Evolutionary conservation across 352 stramenopile genomes (phyloP).

Genomic region (Globisporangium recalcitrans): DNA sequence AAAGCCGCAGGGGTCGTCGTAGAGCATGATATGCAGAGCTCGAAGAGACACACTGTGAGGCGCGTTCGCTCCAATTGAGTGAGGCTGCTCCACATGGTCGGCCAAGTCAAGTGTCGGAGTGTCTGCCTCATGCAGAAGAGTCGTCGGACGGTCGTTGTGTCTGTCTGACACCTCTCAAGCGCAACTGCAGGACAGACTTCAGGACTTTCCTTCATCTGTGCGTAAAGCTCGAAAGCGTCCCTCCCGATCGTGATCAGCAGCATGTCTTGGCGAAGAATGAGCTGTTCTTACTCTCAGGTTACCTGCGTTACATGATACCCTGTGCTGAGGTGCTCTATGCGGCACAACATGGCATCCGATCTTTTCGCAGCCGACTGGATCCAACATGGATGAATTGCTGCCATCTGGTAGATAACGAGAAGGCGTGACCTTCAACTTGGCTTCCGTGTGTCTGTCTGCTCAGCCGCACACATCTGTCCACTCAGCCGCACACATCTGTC

Average conservation of each 20-base stretch:
- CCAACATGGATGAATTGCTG: background rate
- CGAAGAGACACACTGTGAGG: background rate
- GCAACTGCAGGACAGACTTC: background rate
- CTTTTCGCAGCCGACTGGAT: background rate
- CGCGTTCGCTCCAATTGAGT: too few relatives aligned
- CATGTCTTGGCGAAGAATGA: background rate
- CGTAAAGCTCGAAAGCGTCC: background rate
- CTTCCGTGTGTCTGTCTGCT: background rate
- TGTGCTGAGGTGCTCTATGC: background rate
- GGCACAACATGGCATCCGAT: background rate
- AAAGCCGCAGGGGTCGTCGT: background rate
- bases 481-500: too few relatives aligned
- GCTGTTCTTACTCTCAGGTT: too few relatives aligned
- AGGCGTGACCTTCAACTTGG: background rate
- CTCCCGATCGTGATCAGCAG: background rate
- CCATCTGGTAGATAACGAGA: background rate
- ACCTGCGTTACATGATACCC: background rate
- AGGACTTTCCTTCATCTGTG: background rate
- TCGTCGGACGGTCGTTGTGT: background rate
- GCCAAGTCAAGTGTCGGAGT: background rate
- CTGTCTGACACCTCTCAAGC: background rate
- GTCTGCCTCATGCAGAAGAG: background rate
- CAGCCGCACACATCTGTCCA: too few relatives aligned
- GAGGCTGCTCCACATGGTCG: too few relatives aligned
- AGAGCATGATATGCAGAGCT: too few relatives aligned